Evolutionary conservation across 23 red algal species (phyloP).

Genomic region (Chondrus crispus): DNA sequence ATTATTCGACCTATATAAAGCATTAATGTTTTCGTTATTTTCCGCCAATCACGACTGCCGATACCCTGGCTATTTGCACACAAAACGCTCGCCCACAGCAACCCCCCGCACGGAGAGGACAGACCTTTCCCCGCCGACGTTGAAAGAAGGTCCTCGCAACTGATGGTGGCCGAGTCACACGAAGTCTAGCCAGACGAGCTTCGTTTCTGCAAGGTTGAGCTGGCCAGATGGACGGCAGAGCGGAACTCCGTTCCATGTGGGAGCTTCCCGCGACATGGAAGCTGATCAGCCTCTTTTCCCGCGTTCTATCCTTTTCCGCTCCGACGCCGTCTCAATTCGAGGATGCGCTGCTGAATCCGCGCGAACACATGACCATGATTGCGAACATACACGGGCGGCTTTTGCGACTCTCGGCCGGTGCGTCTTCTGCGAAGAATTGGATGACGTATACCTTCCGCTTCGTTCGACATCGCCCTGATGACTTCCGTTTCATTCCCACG

Average conservation of each 20-base stretch:
- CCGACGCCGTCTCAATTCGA: constrained; percentile 27
- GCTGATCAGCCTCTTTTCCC: constrained; percentile 11
- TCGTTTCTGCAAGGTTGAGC: no score
- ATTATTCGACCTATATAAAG: no score
- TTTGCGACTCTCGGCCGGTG: constrained; percentile 31
- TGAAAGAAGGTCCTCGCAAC: no score
- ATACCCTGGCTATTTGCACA: no score
- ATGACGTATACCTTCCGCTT: constrained; percentile 43
- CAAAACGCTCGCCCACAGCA: no score
- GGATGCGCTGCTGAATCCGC: constrained; percentile 20
- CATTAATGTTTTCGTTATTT: no score
- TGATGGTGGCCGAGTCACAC: no score
- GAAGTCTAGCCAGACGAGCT: no score
- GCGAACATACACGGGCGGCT: constrained; percentile 68
- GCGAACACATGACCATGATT: not conserved
- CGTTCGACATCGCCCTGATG: not conserved
- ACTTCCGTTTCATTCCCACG: constrained; percentile 8
- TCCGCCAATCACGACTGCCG: no score
- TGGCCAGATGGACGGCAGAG: constrained; percentile 5
- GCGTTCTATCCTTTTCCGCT: constrained; percentile 21
- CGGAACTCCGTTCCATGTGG: constrained; percentile 38
- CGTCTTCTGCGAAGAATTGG: constrained; percentile 52
- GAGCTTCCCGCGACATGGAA: constrained; percentile 35
- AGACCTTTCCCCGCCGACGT: no score
- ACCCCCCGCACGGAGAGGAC: no score